Base-by-base conservation (phyloP, 2,329 filamentous ascomycete species). In the Ceratocystis eucalypticola region DNA sequence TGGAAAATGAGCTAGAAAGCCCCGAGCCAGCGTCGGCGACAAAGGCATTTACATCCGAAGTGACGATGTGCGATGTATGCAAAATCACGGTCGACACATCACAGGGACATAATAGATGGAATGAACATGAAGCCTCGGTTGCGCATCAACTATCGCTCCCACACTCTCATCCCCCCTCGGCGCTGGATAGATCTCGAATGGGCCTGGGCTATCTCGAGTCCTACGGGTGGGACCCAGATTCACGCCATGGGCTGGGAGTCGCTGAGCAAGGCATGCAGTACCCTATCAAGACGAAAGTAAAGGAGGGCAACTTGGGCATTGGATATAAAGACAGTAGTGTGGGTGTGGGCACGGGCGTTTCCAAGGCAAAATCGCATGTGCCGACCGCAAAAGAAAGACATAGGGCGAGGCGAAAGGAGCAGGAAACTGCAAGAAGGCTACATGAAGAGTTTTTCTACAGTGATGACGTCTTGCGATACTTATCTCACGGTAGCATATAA, bases 141-240 rank as follows among this genome's bases (percentile, higher is more conserved):
- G 84, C 85, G 5, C 89, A 92, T 72, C 88, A 91, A 76, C 81
- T 88, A 46, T 85, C 82, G 68, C 77, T 91, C 1, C 74, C 79
- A 3, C 87, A 90, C 72, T 87, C 86, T 0, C 84, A 88, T 67
- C 87, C 87, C 5, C 88, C 88, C 0, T 91, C 88, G 0, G 80
- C 86, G 15, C 77, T 91, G 22, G 86, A 91, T 74, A 81, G 88
- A 44, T 82, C 79, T 3, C 81, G 88, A 59, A 88, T 89, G 79
- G 88, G 88, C 0, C 76, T 91, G 5, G 77, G 81, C 4, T 83
- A 88, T 33, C 80, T 92, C 41, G 78, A 83, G 64, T 79, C 82
- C 0, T 82, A 88, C 67, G 88, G 88, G 33, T 92, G 88, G 84
- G 86, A 92, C 70, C 87, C 88, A 0, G 88, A 92, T 74, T 79